Evolutionary conservation across 495 filamentous ascomycete genomes (phyloP), one percentile per base, ranked within the genome.

Genomic region (Saxispiralis lemnorum): DNA sequence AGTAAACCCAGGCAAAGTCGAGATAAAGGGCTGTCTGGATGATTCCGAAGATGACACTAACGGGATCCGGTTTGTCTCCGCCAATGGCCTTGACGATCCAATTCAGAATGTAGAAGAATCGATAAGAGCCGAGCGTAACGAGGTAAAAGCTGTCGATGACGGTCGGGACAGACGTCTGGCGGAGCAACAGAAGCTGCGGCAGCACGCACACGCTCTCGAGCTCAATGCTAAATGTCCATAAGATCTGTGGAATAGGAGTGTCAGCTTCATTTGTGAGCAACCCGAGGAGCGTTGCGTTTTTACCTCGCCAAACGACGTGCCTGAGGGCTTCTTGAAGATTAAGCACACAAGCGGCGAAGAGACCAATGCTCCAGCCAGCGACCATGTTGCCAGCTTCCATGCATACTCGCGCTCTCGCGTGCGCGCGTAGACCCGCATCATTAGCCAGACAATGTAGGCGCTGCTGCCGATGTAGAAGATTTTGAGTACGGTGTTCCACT

Each of bases 1-100:
- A 94, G 65, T 97, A 97, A 0, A 97, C 84, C 86, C 87, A 95
- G 18, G 81, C 84, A 57, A 97, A 97, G 59, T 97, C 92, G 49
- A 86, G 56, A 58, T 96, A 95, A 41, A 96, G 72, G 1, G 76
- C 74, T 0, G 88, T 95, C 63, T 97, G 92, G 19, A 96, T 65
- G 48, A 93, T 63, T 31, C 88, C 89, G 58, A 92, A 95, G 40
- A 89, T 66, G 46, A 86, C 68, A 9, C 77, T 69, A 24, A 87
- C 68, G n/a, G 71, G 69, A 50, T 89, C 83, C 49, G 74, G 72
- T 40, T 66, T 61, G n/a, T 64, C 56, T 11, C 65, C 58, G 43
- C 73, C 69, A 14, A 76, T 59, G 35, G 67, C 69, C 2, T 81
- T 76, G 15, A 73, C 58, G 48, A 95, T 76, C 89, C 89, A 96